Evolutionary conservation across 2,329 filamentous ascomycete genomes (phyloP).

Genomic region (Cercospora beticola): DNA sequence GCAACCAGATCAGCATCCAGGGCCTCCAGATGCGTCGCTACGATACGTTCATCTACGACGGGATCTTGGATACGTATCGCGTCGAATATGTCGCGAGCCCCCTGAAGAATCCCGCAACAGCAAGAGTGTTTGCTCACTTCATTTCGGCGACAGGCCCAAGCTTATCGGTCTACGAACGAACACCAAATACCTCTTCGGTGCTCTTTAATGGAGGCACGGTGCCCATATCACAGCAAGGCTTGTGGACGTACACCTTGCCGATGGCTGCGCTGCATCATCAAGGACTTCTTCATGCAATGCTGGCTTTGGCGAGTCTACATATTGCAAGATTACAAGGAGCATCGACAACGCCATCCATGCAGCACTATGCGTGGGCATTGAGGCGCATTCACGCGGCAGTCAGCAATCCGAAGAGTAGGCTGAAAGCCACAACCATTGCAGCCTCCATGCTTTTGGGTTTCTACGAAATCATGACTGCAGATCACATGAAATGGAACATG

Average conservation of each 20-base stretch:
- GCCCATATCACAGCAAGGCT: constrained; percentile 59
- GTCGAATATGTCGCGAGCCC: constrained; percentile 58
- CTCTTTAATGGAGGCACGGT: constrained; percentile 63
- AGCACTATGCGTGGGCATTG: constrained; percentile 86
- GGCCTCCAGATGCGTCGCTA: constrained; percentile 41
- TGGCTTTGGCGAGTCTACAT: constrained; percentile 82
- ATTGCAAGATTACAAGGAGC: constrained; percentile 77
- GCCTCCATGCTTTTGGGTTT: constrained; percentile 83
- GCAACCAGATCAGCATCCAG: constrained; percentile 32
- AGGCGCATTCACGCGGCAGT: constrained; percentile 76
- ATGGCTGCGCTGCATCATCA: constrained; percentile 79
- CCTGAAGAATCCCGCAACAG: constrained; percentile 74
- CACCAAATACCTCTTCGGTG: constrained; percentile 69
- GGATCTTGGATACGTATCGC: constrained; percentile 48
- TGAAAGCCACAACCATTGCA: constrained; percentile 78
- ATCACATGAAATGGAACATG: constrained; percentile 93
- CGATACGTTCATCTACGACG: constrained; percentile 49
- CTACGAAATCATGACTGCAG: constrained; percentile 91
- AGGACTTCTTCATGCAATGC: constrained; percentile 85
- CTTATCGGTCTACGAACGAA: constrained; percentile 83
- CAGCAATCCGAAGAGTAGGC: constrained; percentile 64
- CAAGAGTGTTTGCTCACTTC: constrained; percentile 86
- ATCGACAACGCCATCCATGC: constrained; percentile 75
- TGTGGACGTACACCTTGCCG: constrained; percentile 76
- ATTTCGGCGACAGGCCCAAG: constrained; percentile 82